Percentiles rank a stretch among this genome's conserved stretches.
Conservation (phyloP, 176 grass and related monocot species). For the Oryza glumipatula region DNA sequence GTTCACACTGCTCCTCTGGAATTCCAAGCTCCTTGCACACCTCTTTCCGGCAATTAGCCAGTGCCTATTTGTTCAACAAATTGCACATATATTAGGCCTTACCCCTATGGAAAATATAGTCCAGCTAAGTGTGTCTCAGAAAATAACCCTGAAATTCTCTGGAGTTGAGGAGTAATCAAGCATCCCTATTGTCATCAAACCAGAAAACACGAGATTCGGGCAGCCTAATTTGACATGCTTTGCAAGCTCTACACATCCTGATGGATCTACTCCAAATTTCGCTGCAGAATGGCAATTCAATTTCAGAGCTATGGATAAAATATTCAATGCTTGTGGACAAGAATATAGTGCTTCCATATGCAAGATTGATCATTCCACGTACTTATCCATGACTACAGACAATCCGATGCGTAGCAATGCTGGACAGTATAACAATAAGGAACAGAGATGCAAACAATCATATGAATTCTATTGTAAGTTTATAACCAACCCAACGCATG, state of each 20-base stretch:
- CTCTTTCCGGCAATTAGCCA: conserved; percentile 58
- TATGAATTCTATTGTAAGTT: not conserved
- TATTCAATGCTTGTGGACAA: not conserved
- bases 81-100: not conserved
- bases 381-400: not conserved
- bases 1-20: conserved; percentile 73
- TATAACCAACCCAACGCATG: not conserved
- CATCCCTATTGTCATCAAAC: conserved; percentile 99
- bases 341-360: not conserved
- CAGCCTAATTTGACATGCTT: conserved; percentile 91
- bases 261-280: conserved; percentile 90
- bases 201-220: conserved; percentile 94
- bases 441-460: not conserved
- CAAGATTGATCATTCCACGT: not conserved
- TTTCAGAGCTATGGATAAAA: conserved; percentile 20
- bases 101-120: not conserved
- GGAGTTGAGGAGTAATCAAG: conserved; percentile 96
- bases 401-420: not conserved
- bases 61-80: conserved; percentile 47
- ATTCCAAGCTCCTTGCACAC: conserved; percentile 82
- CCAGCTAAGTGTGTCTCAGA: conserved; percentile 5
- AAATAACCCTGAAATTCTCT: conserved; percentile 85
- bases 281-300: conserved; percentile 56
- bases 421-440: not conserved
- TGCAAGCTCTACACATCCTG: conserved; percentile 72